Conservation (phyloP, 345 rosid species). For the Hypericum perforatum region DNA sequence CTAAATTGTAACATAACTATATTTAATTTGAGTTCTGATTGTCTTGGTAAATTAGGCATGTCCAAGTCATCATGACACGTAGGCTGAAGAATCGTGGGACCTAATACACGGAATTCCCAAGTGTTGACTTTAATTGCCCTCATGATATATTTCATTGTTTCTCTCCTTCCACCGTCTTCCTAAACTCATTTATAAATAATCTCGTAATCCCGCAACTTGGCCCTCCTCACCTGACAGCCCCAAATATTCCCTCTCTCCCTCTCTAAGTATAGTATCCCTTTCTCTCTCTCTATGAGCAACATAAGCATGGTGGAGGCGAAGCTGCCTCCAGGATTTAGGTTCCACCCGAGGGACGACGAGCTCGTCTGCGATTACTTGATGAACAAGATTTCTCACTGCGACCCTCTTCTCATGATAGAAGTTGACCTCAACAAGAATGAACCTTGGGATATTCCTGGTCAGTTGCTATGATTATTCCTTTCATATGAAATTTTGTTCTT, state of each 20-base stretch:
- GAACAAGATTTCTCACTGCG: slow-evolving; percentile 30
- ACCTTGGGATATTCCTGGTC: slow-evolving; percentile 96
- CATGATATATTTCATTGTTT: no score
- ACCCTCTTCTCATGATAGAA: slow-evolving; percentile 42
- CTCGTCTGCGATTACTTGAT: slow-evolving; percentile 82
- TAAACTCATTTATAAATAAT: no score
- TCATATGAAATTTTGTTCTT: background rate
- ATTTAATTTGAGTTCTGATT: no score
- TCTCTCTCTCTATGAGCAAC: slow-evolving; percentile 27
- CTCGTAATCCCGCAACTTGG: no score
- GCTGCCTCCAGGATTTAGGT: slow-evolving; percentile 86
- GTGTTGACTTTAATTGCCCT: no score
- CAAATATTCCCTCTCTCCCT: slow-evolving; percentile 2
- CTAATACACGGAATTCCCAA: no score
- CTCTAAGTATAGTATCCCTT: background rate
- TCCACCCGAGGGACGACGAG: slow-evolving; percentile 85
- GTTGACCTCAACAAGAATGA: slow-evolving; percentile 94
- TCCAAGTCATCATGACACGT: no score
- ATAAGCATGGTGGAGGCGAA: slow-evolving; percentile 66
- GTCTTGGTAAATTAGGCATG: no score
- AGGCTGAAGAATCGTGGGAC: no score
- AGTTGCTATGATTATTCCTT: slow-evolving; percentile 2
- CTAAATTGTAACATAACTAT: no score
- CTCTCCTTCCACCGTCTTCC: no score
- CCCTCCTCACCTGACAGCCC: background rate